Conservation (phyloP, 2,329 filamentous ascomycete genomes). For the Colletotrichum tropicicola region DNA sequence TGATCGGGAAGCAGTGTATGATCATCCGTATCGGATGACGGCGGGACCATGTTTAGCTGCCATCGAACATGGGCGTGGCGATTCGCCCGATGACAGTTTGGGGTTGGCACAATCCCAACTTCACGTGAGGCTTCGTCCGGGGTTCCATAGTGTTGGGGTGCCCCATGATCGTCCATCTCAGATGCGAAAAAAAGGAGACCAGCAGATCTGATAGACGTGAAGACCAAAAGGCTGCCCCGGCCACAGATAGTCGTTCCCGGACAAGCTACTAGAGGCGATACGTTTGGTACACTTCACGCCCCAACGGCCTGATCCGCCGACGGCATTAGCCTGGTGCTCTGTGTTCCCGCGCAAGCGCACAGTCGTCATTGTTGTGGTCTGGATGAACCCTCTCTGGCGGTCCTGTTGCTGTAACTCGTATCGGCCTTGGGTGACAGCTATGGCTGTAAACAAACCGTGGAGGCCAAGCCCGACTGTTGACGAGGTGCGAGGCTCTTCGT, state of each 20-base stretch:
- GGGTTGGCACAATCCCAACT: not conserved
- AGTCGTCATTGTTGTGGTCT: not conserved
- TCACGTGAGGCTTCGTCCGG: not conserved
- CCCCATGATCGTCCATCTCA: not conserved
- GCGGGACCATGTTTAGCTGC: no score
- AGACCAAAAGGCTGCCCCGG: not conserved
- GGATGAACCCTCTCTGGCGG: not conserved
- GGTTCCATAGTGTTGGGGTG: not conserved
- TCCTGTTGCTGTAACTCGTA: not conserved
- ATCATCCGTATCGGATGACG: no score
- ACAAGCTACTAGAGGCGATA: no score
- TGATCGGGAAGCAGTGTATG: no score
- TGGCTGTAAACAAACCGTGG: not conserved
- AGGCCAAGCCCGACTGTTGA: not conserved
- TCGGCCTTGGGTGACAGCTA: not conserved
- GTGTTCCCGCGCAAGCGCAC: not conserved
- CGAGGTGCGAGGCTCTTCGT: not conserved
- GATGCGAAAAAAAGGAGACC: not conserved
- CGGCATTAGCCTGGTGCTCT: not conserved
- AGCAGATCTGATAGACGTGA: not conserved
- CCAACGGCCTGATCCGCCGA: conserved; percentile 7
- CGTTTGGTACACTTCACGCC: not conserved
- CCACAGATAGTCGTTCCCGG: no score
- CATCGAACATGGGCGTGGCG: no score
- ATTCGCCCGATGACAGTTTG: no score